A percentile compares a stretch with the other conserved stretches of the same genome.
Evolutionary conservation across 495 filamentous ascomycete genomes (phyloP).

Genomic region (Podospora appendiculata): DNA sequence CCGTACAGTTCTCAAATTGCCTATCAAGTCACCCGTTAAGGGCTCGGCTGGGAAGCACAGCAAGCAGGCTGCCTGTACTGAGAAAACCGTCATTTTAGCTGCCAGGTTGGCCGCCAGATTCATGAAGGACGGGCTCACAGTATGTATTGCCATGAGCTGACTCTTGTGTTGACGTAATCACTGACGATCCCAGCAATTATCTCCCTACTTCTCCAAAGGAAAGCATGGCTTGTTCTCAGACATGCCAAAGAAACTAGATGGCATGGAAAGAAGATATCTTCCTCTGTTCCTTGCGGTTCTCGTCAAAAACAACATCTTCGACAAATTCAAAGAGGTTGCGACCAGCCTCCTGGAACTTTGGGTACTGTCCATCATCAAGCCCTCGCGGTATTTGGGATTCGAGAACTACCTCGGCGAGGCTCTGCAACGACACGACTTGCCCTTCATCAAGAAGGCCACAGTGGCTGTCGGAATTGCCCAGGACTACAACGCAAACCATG

Average conservation of each 20-base stretch:
- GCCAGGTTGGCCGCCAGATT: constrained; percentile 33
- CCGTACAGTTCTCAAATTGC: constrained; percentile 23
- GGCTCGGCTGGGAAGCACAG: constrained; percentile 6
- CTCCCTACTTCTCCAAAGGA: constrained; percentile 30
- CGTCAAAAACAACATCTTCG: constrained; percentile 29
- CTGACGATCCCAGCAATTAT: constrained; percentile 20
- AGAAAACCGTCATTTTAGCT: constrained; percentile 29
- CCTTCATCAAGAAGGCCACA: constrained; percentile 23
- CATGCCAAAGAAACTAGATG: constrained; percentile 19
- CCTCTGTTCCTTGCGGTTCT: constrained; percentile 34
- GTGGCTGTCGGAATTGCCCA: constrained; percentile 20
- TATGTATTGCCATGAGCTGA: constrained; percentile 5
- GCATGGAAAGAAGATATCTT: constrained; percentile 24
- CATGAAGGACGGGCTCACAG: constrained; percentile 29
- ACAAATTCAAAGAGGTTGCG: constrained; percentile 29
- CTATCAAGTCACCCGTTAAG: neutral
- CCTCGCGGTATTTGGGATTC: constrained; percentile 23
- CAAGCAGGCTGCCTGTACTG: constrained; percentile 25
- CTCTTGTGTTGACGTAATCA: constrained; percentile 1
- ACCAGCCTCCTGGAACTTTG: constrained; percentile 28
- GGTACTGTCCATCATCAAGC: constrained; percentile 32
- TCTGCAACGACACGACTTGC: constrained; percentile 23
- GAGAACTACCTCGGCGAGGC: constrained; percentile 36
- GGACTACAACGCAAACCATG: constrained; percentile 33
- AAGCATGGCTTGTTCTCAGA: constrained; percentile 31